Evolutionary conservation across 257 asterid genomes (phyloP).

Genomic region (Nicotiana benthamiana): DNA sequence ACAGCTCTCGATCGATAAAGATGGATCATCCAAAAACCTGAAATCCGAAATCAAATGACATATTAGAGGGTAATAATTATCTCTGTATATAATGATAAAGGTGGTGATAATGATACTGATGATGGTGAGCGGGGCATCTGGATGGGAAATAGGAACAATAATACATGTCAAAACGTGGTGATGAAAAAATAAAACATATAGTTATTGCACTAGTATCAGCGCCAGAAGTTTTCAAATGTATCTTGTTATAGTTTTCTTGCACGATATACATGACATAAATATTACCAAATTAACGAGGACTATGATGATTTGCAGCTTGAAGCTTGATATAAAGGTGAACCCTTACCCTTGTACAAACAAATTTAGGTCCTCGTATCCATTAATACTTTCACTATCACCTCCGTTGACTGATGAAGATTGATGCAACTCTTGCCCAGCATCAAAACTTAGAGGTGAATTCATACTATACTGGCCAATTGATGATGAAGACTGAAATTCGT

Average conservation of each 20-base stretch:
- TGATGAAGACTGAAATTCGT: not conserved
- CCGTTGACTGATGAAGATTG: not conserved
- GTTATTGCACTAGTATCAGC: not conserved
- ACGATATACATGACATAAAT: not conserved
- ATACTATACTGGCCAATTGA: not conserved
- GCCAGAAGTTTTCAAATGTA: not conserved
- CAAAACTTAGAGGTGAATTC: slow-evolving; percentile 4
- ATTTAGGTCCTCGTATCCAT: slow-evolving; percentile 3
- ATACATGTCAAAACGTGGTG: not conserved
- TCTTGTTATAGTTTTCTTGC: not conserved
- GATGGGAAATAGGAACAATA: not conserved
- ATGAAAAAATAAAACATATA: not conserved
- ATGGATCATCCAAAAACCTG: not conserved
- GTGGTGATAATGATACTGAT: not conserved
- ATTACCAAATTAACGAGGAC: not conserved
- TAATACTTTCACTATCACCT: not conserved
- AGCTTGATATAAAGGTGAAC: not conserved
- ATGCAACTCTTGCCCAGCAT: not conserved
- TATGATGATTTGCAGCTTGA: not conserved
- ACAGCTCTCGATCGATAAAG: not conserved
- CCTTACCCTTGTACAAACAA: slow-evolving; percentile 1
- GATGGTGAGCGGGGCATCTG: not conserved
- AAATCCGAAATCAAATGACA: not conserved
- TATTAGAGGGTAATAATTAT: not conserved
- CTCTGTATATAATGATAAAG: not conserved